Evolutionary conservation across 257 asterid species (phyloP), one percentile per base, ranked within the genome.

Genomic region (Solanum corneliomulleri): DNA sequence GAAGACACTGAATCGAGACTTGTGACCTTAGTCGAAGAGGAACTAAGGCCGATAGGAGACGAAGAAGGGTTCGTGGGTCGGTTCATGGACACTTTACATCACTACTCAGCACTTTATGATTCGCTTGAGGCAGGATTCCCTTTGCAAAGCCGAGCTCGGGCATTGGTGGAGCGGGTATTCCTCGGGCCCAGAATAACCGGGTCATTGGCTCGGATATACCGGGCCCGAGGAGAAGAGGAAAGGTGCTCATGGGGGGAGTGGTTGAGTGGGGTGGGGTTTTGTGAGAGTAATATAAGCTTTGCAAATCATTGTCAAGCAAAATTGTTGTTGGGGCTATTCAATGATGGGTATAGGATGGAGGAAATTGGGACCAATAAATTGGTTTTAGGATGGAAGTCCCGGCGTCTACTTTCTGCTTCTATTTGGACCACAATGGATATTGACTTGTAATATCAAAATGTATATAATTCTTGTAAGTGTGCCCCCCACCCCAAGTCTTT

Each of bases 101-200:
- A 92, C 77, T 95, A 91, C 52, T 95, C 98, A 0, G 93, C 97
- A 0, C 37, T 95, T 13, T 95, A 89, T 4, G 98, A 95, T 83
- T 93, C 98, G 1, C 88, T 94, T 2, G 98, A 95, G 87, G 96
- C 96, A 0, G 98, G 98, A 11, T 95, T 95, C 25, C 98, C 98
- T 0, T 90, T 93, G 92, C 98, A 95, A 71, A 86, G 92, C 6
- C 90, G 91, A 4, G 94, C 97, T 1, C 85, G 97, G 27, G 92
- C 92, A 4, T 85, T 95, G 1, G 98, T 95, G 14, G 98, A 94
- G 49, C 92, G 95, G 8, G 94, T 95, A 2, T 94, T 93, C 27
- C 33, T 95, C 13, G 95, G 98, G 9, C 98, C 98, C 1, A 82
- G 90, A 6, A 95, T 95, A 52, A n/a, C 89, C 1, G 92, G 93